Conservation (phyloP, 768 basidiomycete species). For the Boletus bicolor region DNA sequence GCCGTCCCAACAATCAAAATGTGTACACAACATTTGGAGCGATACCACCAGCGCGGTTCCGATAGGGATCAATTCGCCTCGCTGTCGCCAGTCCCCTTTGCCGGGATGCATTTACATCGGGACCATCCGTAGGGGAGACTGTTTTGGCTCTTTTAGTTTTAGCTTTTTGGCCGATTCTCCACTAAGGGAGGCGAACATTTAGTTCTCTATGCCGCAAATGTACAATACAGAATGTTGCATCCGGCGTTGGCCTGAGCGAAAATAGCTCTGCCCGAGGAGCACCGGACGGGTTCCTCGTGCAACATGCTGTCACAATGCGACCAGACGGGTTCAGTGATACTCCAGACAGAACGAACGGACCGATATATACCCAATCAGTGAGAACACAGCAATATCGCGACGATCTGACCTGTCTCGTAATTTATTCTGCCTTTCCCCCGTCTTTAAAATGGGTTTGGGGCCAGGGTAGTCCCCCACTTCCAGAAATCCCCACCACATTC, state of each 20-base stretch:
- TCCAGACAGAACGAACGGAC: conserved; percentile 18
- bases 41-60: conserved; percentile 7
- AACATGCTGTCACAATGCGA: conserved; percentile 22
- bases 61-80: conserved; percentile 21
- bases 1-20: conserved; percentile 23
- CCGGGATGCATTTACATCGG: conserved; percentile 19
- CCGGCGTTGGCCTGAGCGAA: conserved; percentile 16
- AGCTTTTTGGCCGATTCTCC: conserved; percentile 30
- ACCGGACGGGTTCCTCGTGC: conserved; percentile 28
- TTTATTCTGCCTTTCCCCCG: conserved; percentile 14
- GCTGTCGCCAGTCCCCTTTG: conserved; percentile 18
- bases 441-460: conserved; percentile 25
- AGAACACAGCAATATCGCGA: conserved; percentile 21
- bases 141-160: conserved; percentile 37
- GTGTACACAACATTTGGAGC: conserved; percentile 10
- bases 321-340: conserved; percentile 20
- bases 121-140: conserved; percentile 22
- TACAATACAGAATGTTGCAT: conserved; percentile 17
- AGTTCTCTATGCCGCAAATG: conserved; percentile 19
- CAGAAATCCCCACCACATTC: conserved; percentile 21
- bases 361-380: conserved; percentile 23
- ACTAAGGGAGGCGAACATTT: conserved; percentile 18
- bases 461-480: not conserved
- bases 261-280: conserved; percentile 32
- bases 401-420: conserved; percentile 23